A percentile compares a stretch with the other conserved stretches of the same genome.
Evolutionary conservation across 108 stramenopile genomes (phyloP).

Genomic region (Cyclostephanos tholiformis): DNA sequence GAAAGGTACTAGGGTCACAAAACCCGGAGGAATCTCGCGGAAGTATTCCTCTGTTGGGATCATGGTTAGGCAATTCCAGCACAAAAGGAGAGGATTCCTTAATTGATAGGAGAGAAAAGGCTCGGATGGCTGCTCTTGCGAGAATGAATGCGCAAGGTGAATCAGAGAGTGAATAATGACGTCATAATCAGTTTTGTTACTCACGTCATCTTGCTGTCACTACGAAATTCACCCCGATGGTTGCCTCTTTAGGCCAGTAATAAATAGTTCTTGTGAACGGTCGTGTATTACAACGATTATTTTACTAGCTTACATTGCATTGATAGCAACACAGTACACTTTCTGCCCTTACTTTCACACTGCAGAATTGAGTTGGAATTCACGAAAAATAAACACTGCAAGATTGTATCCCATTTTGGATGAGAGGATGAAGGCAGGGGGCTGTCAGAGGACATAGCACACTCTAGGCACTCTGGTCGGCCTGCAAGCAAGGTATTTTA

Average conservation of each 20-base stretch:
- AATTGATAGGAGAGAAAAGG: conserved; percentile 81
- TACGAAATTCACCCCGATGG: background rate
- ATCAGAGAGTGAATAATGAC: conserved; percentile 34
- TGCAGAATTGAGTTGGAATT: background rate
- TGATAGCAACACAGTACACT: background rate
- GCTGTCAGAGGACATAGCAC: too few species aligned
- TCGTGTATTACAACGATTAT: background rate
- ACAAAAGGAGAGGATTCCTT: conserved; percentile 53
- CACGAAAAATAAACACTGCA: background rate
- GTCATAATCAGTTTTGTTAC: conserved; percentile 2
- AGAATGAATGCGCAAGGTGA: conserved; percentile 56
- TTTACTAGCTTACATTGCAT: background rate
- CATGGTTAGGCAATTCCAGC: conserved; percentile 32
- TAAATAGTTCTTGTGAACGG: background rate
- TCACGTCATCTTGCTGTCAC: background rate
- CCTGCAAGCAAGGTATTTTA: too few species aligned
- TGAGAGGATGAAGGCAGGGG: too few species aligned
- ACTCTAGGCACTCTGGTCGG: too few species aligned
- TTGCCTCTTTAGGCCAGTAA: background rate
- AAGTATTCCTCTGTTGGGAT: conserved; percentile 40
- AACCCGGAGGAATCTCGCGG: conserved; percentile 20
- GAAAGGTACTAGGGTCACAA: conserved; percentile 50
- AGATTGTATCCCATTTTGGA: too few species aligned
- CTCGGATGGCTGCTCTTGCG: conserved; percentile 79
- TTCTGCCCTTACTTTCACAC: too few species aligned